phyloP scores from a whole-genome alignment of 2,329 filamentous ascomycete species.

The Trichoderma afroharzianum region DNA sequence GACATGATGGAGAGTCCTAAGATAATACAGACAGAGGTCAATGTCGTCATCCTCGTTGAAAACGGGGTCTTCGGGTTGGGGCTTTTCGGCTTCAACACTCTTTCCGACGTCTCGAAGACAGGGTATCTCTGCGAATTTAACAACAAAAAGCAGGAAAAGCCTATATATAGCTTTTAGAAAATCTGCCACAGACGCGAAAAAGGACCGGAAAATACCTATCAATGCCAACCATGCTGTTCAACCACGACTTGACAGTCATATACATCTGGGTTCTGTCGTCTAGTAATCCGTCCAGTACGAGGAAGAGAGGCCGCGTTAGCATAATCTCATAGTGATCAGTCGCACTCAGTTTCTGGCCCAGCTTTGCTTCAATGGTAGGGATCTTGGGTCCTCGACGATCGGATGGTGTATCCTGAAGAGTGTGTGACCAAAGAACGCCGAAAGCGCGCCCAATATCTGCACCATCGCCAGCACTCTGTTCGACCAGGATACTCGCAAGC shows the following conservation, averaged over 20 bases:
- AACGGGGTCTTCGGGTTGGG: neutral
- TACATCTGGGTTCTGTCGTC: conserved; percentile 71
- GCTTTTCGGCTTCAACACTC: conserved; percentile 20
- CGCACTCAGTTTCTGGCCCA: conserved; percentile 46
- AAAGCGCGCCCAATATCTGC: conserved; percentile 68
- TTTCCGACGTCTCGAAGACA: conserved; percentile 41
- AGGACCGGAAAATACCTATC: conserved; percentile 49
- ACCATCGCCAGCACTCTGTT: conserved; percentile 33
- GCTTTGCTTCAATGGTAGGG: conserved; percentile 34
- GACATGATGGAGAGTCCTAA: conserved; percentile 71
- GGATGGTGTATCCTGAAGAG: conserved; percentile 55
- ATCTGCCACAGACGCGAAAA: neutral
- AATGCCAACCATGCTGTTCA: conserved; percentile 62
- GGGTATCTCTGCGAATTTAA: conserved; percentile 53
- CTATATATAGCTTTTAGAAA: conserved; percentile 33
- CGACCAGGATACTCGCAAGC: conserved; percentile 66
- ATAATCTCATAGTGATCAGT: conserved; percentile 66
- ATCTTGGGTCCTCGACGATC: conserved; percentile 51
- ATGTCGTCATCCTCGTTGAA: conserved; percentile 62
- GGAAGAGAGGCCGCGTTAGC: conserved; percentile 74
- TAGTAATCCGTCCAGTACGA: conserved; percentile 73
- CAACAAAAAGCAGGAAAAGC: conserved; percentile 58
- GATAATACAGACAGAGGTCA: conserved; percentile 72
- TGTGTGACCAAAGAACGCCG: conserved; percentile 78
- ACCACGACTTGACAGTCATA: conserved; percentile 75